A percentile compares a stretch with the other conserved stretches of the same genome.
Evolutionary conservation across 805 yeast genomes (phyloP).

Genomic region (Yamadazyma philogaea): DNA sequence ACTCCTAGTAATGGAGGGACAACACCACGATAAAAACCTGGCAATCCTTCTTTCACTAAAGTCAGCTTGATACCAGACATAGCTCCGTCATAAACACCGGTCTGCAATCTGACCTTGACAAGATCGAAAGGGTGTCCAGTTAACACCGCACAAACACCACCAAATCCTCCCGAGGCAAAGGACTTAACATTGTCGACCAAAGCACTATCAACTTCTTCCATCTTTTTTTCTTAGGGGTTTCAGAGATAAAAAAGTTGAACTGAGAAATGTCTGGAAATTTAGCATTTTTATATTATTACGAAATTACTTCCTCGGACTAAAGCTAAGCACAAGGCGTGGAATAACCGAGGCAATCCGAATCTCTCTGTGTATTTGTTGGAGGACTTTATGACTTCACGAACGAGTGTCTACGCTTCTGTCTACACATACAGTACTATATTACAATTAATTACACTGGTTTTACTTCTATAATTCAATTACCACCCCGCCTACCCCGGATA

Average conservation of each 20-base stretch:
- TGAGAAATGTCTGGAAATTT: neutral
- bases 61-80: constrained; percentile 68
- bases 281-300: neutral
- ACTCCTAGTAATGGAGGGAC: constrained; percentile 94
- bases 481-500: neutral
- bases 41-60: constrained; percentile 65
- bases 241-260: no score
- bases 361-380: neutral
- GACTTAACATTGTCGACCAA: constrained; percentile 80
- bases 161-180: constrained; percentile 90
- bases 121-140: constrained; percentile 97
- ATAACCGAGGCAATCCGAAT: neutral
- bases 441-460: neutral
- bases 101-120: constrained; percentile 87
- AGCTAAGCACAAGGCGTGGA: neutral
- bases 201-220: constrained; percentile 47
- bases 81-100: constrained; percentile 66
- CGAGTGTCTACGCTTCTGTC: neutral
- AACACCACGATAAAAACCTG: constrained; percentile 90
- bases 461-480: neutral
- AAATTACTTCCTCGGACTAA: neutral
- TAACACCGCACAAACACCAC: constrained; percentile 92
- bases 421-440: neutral
- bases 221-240: no score
- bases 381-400: neutral